These are phyloP conservation scores for Curvularia eragrostidis DNA, from an alignment of 2,329 filamentous ascomycete species.

Conservation along the genomic window DNA sequence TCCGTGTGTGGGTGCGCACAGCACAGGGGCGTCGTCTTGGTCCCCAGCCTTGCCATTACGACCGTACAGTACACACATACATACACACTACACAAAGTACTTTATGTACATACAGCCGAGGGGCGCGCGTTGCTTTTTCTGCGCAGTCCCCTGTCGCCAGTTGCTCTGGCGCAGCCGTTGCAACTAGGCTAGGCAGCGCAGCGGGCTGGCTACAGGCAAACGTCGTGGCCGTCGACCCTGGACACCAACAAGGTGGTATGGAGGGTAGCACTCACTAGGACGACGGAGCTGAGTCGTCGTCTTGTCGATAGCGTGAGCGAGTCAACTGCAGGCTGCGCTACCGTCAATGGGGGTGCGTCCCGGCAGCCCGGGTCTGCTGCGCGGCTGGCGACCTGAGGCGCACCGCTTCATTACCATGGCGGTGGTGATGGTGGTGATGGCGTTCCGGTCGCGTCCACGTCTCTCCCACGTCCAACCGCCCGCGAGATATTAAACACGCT, in stretches of 20 bases:
- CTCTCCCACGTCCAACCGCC: constrained; percentile 10
- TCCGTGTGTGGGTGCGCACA: not conserved
- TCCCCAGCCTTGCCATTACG: constrained; percentile 12
- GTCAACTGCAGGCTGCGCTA: constrained; percentile 30
- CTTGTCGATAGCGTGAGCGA: not conserved
- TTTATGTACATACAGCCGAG: no score
- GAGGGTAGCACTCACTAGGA: not conserved
- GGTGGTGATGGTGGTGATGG: constrained; percentile 27
- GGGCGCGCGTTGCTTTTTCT: not conserved
- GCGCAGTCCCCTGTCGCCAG: not conserved
- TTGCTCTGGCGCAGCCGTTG: not conserved
- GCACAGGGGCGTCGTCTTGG: constrained; percentile 1
- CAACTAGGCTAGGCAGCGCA: not conserved
- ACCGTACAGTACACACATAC: no score
- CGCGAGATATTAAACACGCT: constrained; percentile 1
- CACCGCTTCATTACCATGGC: constrained; percentile 22
- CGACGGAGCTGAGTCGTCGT: not conserved
- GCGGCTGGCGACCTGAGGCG: constrained; percentile 28
- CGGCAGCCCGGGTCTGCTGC: constrained; percentile 26
- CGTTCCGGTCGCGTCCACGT: no score
- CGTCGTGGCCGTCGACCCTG: not conserved
- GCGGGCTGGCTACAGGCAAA: not conserved
- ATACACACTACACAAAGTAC: no score
- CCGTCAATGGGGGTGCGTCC: constrained; percentile 32
- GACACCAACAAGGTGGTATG: no score